Evolutionary conservation across 768 basidiomycete species (phyloP), one percentile per base, ranked within the genome.

Genomic region (Neoboletus subvelutipes): DNA sequence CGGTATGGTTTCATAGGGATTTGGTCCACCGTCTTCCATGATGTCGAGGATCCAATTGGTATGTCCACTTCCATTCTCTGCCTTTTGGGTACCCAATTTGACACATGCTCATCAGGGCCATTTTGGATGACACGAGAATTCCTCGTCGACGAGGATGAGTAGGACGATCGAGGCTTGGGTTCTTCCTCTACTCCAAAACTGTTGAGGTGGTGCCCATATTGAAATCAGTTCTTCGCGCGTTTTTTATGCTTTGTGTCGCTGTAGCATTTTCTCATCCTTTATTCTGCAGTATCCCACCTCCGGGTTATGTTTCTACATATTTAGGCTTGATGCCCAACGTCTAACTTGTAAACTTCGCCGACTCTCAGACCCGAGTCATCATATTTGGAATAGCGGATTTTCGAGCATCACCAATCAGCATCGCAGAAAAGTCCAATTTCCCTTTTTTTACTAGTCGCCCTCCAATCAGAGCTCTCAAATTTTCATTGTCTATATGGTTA

Each of bases 1-100:
- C 70, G 71, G 9, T 84, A 73, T 66, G 87, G 88, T 18, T 76
- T 84, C 2, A 64, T 89, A 8, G 88, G 80, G 8, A 42, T 72
- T 10, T 81, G 81, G 80, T 81, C 81, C 7, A 82, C 81, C 2
- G 63, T 76, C 7, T 71, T 74, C 26, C 80, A 81, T 49, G 78
- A 82, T n/a, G 46, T 50, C 4, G 70, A 75, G 33, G 80, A 82
- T 61, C 80, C 80, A 0, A 73, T 82, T 41, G 81, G 80, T 80
- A 11, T 28, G 66, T 52, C 46, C 31, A 18, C 18, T 29, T n/a
- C 11, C 9, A 4, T 45, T 36, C n/a, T 26, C 5, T 22, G 20
- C 3, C 9, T 6, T 13, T 37, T 4, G 26, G 5, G 15, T 12
- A 6, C 22, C 4, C 1, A n/a, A n/a, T 42, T 18, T 57, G 39